Evolutionary conservation across 23 red algal genomes (phyloP).

Genomic region (Porphyridium purpureum): DNA sequence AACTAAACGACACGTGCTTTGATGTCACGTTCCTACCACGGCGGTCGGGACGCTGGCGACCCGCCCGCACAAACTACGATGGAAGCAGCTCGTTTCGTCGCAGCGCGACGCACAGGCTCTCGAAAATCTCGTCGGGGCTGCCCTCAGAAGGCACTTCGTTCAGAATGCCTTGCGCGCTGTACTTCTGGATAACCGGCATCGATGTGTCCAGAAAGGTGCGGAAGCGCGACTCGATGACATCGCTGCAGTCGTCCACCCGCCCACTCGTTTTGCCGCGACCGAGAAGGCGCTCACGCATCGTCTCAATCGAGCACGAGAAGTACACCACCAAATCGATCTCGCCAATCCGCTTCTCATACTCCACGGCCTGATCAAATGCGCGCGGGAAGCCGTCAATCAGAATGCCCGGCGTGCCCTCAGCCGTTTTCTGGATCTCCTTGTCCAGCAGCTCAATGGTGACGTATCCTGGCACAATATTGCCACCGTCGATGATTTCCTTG

Average conservation of each 20-base stretch:
- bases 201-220: constrained; percentile 53
- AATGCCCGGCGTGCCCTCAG: constrained; percentile 19
- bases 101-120: too few species aligned
- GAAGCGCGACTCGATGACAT: constrained; percentile 31
- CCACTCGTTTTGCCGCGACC: constrained; percentile 33
- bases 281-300: constrained; percentile 32
- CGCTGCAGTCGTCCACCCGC: constrained; percentile 44
- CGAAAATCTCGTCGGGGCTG: too few species aligned
- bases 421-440: constrained; percentile 10
- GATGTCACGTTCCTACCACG: too few species aligned
- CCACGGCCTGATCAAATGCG: constrained; percentile 68
- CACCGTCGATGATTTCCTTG: constrained; percentile 38
- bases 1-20: too few species aligned
- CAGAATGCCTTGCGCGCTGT: too few species aligned
- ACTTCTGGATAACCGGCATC: constrained; percentile 69
- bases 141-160: too few species aligned
- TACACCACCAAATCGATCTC: constrained; percentile 41
- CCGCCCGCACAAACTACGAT: too few species aligned
- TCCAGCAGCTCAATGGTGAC: constrained; percentile 62
- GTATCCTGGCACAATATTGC: constrained; percentile 76
- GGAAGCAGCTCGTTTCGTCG: too few species aligned
- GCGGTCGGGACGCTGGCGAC: too few species aligned
- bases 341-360: constrained; percentile 43
- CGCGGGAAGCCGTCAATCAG: constrained; percentile 92
- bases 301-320: constrained; percentile 30